Conservation (phyloP, 2,329 filamentous ascomycete genomes). For the Fusarium luffae region DNA sequence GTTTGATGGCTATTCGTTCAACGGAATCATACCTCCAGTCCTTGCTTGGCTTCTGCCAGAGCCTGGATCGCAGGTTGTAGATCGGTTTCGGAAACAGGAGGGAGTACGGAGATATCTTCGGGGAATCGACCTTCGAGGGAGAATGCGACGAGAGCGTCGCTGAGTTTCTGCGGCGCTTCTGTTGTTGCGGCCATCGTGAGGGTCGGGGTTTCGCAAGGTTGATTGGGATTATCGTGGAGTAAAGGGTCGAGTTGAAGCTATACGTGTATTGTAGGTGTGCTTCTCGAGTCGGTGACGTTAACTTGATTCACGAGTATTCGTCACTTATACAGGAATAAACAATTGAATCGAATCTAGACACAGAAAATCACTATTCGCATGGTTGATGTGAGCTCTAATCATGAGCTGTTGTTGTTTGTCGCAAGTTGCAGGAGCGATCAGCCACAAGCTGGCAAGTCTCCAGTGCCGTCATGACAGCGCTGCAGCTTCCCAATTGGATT, state of each 20-base stretch:
- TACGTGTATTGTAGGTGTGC: constrained; percentile 8
- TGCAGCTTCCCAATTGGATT: neutral
- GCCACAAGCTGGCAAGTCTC: constrained; percentile 44
- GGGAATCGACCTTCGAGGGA: constrained; percentile 56
- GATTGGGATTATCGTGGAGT: neutral
- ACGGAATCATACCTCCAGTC: constrained; percentile 53
- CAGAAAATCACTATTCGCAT: constrained; percentile 1
- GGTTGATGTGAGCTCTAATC: constrained; percentile 2
- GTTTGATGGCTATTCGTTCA: constrained; percentile 4
- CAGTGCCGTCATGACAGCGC: constrained; percentile 35
- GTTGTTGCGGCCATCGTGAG: constrained; percentile 48
- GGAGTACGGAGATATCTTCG: constrained; percentile 52
- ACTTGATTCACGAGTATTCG: neutral
- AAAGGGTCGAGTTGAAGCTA: constrained; percentile 22
- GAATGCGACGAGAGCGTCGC: constrained; percentile 56
- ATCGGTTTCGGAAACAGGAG: constrained; percentile 52
- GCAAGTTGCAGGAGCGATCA: constrained; percentile 30
- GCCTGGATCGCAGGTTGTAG: constrained; percentile 55
- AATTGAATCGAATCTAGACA: neutral
- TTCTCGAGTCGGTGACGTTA: constrained; percentile 1
- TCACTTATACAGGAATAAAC: neutral
- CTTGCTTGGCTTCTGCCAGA: constrained; percentile 50
- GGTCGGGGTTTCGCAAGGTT: neutral
- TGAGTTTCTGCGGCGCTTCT: constrained; percentile 48
- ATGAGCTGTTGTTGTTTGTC: constrained; percentile 36